Base-by-base conservation (phyloP, 768 basidiomycete genomes). In the Boletellus emodensis region DNA sequence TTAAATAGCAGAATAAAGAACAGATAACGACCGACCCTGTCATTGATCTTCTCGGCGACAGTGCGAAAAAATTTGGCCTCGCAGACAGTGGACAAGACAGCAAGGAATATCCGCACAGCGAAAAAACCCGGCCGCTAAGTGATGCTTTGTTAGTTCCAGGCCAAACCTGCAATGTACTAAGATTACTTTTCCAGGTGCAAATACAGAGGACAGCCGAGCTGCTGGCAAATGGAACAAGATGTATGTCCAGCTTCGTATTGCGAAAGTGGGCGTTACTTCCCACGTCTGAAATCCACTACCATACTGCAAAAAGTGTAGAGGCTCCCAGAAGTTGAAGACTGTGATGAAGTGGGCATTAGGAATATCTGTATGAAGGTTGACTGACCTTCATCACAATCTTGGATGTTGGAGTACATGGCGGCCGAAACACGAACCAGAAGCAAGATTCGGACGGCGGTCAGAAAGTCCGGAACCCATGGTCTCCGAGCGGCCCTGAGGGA, bases 321-420 rank as follows among this genome's bases (percentile, higher is more conserved):
- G 96, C 64, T 98, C 96, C 92, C 92, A 98, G 69, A 96, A 99
- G 71, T 99, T 99, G 79, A 85, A 99, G 12, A 96, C 96, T 99
- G 44, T 11, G n/a, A 32, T 35, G 52, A 34, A 49, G 43, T 35
- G 15, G 3, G 17, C 39, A 26, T 0, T 36, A 35, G 45, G 22
- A 3, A 33, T 12, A 7, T 13, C 13, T 35, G 26, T 30, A 20
- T 24, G 37, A 41, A 42, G 32, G 26, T 11, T 13, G 17, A 45
- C 61, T 53, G 46, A 93, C 95, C 94, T 82, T 99, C 96, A 63
- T 99, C 96, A 55, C 96, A 98, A 64, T 98, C 96, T 61, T 85
- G 82, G 49, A 95, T 90, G 57, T 92, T 92, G 12, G 88, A 82
- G 64, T 98, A 98, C 94, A 99, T 97, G 3, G 94, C 96, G 1